Percentiles rank a stretch among this genome's conserved stretches.
These are phyloP conservation scores for Castanopsis chinensis DNA, from an alignment of 306 rosid genomes.

Conservation along the genomic window DNA sequence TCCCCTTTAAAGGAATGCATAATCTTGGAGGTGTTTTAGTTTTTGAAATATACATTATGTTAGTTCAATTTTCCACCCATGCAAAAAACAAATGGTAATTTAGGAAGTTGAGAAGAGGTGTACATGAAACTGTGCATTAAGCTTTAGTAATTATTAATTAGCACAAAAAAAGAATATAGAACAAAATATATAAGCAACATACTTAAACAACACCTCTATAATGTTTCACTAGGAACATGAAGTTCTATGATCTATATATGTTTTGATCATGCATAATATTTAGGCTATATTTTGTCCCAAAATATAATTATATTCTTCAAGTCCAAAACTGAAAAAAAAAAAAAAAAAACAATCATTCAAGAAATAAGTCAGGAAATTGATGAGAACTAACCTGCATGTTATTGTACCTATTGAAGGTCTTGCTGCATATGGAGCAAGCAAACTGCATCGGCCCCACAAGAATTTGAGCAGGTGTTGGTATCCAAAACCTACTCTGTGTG, in stretches of 20 bases:
- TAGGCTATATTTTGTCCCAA: neutral
- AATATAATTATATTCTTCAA: neutral
- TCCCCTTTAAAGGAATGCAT: neutral
- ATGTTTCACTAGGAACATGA: no score
- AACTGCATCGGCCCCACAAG: slow-evolving; percentile 98
- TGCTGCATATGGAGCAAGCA: slow-evolving; percentile 90
- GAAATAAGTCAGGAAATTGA: neutral
- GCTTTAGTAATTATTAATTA: neutral
- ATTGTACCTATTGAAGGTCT: slow-evolving; percentile 96
- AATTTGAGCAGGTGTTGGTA: slow-evolving; percentile 91
- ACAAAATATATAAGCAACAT: neutral
- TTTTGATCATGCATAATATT: no score
- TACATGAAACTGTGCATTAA: neutral
- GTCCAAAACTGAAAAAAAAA: neutral
- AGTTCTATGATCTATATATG: no score
- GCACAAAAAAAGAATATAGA: neutral
- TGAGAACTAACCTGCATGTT: slow-evolving; percentile 85
- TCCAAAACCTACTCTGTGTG: slow-evolving; percentile 87
- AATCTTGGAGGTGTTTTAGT: neutral
- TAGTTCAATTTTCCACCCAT: neutral
- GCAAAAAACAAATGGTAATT: neutral
- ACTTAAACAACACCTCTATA: neutral
- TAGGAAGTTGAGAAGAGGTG: neutral
- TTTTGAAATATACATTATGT: neutral
- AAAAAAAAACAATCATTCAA: neutral